Evolutionary conservation across 176 grass and related monocot genomes (phyloP).

Genomic region (Eragrostis curvula): DNA sequence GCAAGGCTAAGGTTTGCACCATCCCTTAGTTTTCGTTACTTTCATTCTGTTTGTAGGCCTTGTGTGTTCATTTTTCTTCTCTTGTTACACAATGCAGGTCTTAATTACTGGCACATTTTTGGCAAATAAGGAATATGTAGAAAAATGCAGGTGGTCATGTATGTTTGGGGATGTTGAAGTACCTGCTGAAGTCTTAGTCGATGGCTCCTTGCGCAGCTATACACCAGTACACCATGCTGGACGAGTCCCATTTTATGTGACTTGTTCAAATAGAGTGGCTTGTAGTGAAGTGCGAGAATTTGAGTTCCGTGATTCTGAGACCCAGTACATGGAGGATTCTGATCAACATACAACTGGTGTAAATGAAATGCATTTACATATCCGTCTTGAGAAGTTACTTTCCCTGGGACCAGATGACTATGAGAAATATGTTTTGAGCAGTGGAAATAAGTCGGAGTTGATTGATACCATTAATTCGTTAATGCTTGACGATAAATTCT

Average conservation of each 20-base stretch:
- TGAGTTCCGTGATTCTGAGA: conserved; percentile 65
- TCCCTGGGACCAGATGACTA: conserved; percentile 65
- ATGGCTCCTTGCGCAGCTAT: conserved; percentile 86
- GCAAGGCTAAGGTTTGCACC: conserved; percentile 66
- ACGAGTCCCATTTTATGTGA: conserved; percentile 90
- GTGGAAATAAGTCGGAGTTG: conserved; percentile 61
- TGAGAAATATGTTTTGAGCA: conserved; percentile 52
- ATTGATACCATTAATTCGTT: conserved; percentile 75
- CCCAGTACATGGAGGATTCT: conserved; percentile 60
- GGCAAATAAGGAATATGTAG: conserved; percentile 79
- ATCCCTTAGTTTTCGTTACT: neutral
- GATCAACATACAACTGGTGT: conserved; percentile 51
- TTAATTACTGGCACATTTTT: conserved; percentile 93
- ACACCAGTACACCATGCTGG: conserved; percentile 74
- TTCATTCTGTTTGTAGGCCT: neutral
- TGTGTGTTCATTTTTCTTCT: conserved; percentile 11
- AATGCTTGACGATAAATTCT: conserved; percentile 77
- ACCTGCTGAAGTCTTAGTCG: conserved; percentile 72
- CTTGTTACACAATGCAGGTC: conserved; percentile 60
- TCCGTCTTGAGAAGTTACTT: conserved; percentile 90
- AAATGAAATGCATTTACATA: conserved; percentile 90
- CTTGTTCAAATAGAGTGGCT: conserved; percentile 93
- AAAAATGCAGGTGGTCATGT: conserved; percentile 93
- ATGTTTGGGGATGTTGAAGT: conserved; percentile 99
- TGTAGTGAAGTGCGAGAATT: conserved; percentile 99